These are phyloP conservation scores for Aspergillus mulundensis DNA, from an alignment of 495 filamentous ascomycete genomes.

Conservation along the genomic window DNA sequence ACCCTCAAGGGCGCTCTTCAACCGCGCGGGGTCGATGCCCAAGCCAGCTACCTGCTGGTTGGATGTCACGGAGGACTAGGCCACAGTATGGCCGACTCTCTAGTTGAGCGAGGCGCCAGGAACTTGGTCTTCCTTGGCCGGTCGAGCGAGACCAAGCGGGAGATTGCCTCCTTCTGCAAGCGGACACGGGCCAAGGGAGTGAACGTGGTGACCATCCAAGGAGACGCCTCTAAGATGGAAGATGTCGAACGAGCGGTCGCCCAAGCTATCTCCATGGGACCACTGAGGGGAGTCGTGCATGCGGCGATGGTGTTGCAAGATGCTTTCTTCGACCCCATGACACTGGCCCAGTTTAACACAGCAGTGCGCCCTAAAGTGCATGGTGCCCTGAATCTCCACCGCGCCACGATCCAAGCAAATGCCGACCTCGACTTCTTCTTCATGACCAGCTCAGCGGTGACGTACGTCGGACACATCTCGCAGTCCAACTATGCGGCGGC, in stretches of 20 bases:
- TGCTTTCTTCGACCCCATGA: conserved; percentile 36
- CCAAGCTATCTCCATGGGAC: background rate
- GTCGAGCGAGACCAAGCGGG: conserved; percentile 8
- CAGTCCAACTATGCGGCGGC: too few relatives aligned
- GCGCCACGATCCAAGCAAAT: background rate
- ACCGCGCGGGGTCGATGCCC: conserved; percentile 2
- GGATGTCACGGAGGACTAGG: conserved; percentile 58
- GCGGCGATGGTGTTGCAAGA: conserved; percentile 37
- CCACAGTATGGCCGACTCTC: conserved; percentile 49
- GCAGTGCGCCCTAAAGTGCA: conserved; percentile 39
- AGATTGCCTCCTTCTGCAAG: conserved; percentile 29
- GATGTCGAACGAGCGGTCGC: conserved; percentile 8
- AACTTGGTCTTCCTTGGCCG: conserved; percentile 47
- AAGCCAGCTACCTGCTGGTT: conserved; percentile 36
- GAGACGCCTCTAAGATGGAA: conserved; percentile 7
- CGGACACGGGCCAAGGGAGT: conserved; percentile 21
- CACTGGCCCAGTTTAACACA: conserved; percentile 30
- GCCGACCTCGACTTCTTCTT: conserved; percentile 40
- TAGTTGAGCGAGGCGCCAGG: conserved; percentile 53
- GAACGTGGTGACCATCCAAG: conserved; percentile 6
- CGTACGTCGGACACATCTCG: too few relatives aligned
- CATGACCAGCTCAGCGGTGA: conserved; percentile 23
- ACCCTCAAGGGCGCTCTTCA: background rate
- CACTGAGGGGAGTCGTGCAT: conserved; percentile 28
- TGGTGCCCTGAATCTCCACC: conserved; percentile 54